These are phyloP conservation scores for Xylaria sp. DNA, from an alignment of 2,329 filamentous ascomycete genomes.

Conservation along the genomic window DNA sequence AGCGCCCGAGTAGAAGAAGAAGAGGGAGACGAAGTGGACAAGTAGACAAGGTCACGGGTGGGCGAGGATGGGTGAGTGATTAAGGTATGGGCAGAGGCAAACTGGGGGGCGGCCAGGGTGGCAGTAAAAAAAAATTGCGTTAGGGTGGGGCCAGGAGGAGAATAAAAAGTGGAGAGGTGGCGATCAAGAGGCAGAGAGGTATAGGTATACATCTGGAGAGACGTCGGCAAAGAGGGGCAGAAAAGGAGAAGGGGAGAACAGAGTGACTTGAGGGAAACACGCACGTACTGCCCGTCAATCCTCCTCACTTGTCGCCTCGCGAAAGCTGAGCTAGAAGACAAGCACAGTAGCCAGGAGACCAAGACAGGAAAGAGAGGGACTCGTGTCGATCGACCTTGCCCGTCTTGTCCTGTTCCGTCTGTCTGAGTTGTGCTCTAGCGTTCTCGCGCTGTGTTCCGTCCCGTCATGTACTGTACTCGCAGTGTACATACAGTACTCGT, in stretches of 20 bases:
- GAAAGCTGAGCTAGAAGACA: slow-evolving; percentile 16
- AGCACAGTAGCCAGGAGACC: slow-evolving; percentile 6
- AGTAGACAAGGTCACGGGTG: slow-evolving; percentile 38
- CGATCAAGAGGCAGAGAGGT: slow-evolving; percentile 3
- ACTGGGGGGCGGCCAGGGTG: slow-evolving; percentile 28
- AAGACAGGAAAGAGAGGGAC: slow-evolving; percentile 13
- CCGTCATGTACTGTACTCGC: slow-evolving; percentile 23
- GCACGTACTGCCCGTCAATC: slow-evolving; percentile 25
- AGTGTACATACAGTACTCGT: slow-evolving; percentile 31
- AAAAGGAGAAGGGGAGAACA: slow-evolving; percentile 10
- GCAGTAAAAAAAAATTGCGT: slow-evolving; percentile 22
- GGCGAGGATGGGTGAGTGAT: slow-evolving; percentile 33
- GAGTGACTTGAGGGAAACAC: slow-evolving; percentile 29
- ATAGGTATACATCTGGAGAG: not conserved
- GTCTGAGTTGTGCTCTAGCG: slow-evolving; percentile 27
- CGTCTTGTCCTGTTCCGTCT: slow-evolving; percentile 22
- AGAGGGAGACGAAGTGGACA: slow-evolving; percentile 39
- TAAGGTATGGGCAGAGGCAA: slow-evolving; percentile 34
- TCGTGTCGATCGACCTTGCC: slow-evolving; percentile 19
- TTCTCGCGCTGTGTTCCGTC: slow-evolving; percentile 20
- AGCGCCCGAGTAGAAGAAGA: slow-evolving; percentile 36
- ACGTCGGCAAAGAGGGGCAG: not conserved
- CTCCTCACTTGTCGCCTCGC: slow-evolving; percentile 11
- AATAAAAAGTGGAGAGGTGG: slow-evolving; percentile 21
- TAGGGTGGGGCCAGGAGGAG: slow-evolving; percentile 10